Base-by-base conservation (phyloP, 108 stramenopile genomes). In the Stephanodiscus minutulus region DNA sequence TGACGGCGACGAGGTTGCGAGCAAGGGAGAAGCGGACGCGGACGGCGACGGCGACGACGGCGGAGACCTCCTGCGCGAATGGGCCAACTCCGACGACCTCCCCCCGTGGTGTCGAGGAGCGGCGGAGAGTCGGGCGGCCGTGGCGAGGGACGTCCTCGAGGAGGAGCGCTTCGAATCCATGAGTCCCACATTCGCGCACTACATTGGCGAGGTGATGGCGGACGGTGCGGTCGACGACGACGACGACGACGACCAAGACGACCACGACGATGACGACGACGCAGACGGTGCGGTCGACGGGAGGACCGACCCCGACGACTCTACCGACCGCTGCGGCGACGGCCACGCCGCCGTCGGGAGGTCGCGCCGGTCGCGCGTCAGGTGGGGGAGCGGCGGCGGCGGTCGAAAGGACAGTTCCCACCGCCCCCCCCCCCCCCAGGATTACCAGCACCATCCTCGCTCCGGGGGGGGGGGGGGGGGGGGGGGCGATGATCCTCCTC, bases 331-430 rank as follows among this genome's bases (percentile, higher is more conserved):
- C 28, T 27, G 12, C 25, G 4, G 29, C 7, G 13, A 41, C 20
- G 10, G 9, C n/a, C 5, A 29, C 13, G 27, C 20, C 36, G 18
- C 25, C 28, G 24, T 52, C 12, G 20, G 61, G 12, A 22, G 68
- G 61, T 77, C 76, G 36, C 76, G 76, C 4, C 54, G 76, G 58
- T 77, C 76, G 5, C 69, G 76, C 3, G 61, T 24, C 29, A 63
- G 70, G 39, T 77, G 76, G 76, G 58, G 68, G 76, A 64, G 68
- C 20, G 55, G 57, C 35, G 21, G 33, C 15, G 54, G 11, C 0
- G 61, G 62, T 68, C 74, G 63, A 44, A 36, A 53, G 7, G 46
- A 46, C 7, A 63, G 76, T 50, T 77, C 76, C 1, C 62, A 70
- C 52, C 76, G 68, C 12, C 76, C 68, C 28, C 70, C 76, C 41